A percentile compares a stretch with the other conserved stretches of the same genome.
Evolutionary conservation across 768 basidiomycete species (phyloP).

Genomic region (Suillus subluteus): DNA sequence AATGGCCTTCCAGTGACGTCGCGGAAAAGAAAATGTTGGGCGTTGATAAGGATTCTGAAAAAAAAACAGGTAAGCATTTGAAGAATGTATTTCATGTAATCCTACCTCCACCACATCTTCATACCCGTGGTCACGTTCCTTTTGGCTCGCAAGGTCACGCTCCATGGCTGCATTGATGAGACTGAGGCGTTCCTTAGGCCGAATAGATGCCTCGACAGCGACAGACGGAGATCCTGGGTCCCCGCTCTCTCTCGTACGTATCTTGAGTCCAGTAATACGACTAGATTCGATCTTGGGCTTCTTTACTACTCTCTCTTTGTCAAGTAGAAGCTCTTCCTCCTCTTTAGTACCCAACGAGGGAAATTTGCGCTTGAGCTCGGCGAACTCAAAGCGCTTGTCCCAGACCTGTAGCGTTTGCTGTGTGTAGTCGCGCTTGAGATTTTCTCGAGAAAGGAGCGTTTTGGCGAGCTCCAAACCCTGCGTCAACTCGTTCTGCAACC

Average conservation of each 20-base stretch:
- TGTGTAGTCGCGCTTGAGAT: slow-evolving; percentile 67
- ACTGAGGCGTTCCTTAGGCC: slow-evolving; percentile 67
- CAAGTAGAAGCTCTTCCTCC: slow-evolving; percentile 74
- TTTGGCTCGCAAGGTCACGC: slow-evolving; percentile 66
- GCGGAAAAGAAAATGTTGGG: slow-evolving; percentile 55
- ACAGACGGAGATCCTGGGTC: slow-evolving; percentile 43
- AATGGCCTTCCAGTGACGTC: slow-evolving; percentile 69
- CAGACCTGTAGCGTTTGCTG: slow-evolving; percentile 68
- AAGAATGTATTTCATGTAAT: slow-evolving; percentile 6
- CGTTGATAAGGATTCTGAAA: slow-evolving; percentile 73
- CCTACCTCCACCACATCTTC: slow-evolving; percentile 86
- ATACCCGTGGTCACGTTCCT: slow-evolving; percentile 80
- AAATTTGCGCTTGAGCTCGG: slow-evolving; percentile 79
- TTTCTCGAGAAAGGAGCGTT: slow-evolving; percentile 72
- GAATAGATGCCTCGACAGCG: slow-evolving; percentile 51
- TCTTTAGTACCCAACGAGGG: slow-evolving; percentile 60
- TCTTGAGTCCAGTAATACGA: slow-evolving; percentile 55
- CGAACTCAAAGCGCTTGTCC: slow-evolving; percentile 75
- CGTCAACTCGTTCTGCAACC: slow-evolving; percentile 76
- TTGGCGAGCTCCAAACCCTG: slow-evolving; percentile 75
- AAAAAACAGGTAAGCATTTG: slow-evolving; percentile 15
- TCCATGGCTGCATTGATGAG: slow-evolving; percentile 55
- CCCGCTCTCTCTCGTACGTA: slow-evolving; percentile 51
- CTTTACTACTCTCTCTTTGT: slow-evolving; percentile 70
- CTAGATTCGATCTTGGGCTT: slow-evolving; percentile 50